phyloP scores from a whole-genome alignment of 768 basidiomycete genomes.

The Macrolepiota fuliginosa region DNA sequence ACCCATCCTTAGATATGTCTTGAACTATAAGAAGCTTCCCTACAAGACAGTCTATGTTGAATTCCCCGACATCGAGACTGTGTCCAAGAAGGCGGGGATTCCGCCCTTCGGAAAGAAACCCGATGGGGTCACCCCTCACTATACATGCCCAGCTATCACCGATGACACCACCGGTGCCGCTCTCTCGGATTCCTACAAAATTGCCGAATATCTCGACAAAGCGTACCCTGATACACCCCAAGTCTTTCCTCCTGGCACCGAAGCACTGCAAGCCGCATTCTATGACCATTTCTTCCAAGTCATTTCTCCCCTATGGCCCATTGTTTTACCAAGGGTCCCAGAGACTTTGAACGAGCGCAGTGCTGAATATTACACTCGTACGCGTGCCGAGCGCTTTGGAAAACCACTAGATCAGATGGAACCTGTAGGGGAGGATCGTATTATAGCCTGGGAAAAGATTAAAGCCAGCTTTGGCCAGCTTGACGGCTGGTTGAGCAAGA shows the following conservation, averaged over 20 bases:
- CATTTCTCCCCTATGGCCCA: background rate
- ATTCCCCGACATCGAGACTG: constrained; percentile 42
- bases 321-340: constrained; percentile 14
- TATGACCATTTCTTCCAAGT: background rate
- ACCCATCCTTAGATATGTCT: constrained; percentile 18
- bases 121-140: constrained; percentile 27
- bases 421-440: background rate
- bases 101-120: constrained; percentile 24
- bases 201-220: constrained; percentile 47
- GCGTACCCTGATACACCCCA: constrained; percentile 38
- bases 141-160: constrained; percentile 46
- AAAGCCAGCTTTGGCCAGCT: constrained; percentile 1
- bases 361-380: constrained; percentile 17
- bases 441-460: background rate
- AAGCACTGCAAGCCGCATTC: constrained; percentile 17
- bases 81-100: constrained; percentile 31
- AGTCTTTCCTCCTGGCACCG: constrained; percentile 26
- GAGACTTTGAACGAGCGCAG: constrained; percentile 13
- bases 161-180: constrained; percentile 37
- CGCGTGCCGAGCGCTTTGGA: constrained; percentile 10
- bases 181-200: constrained; percentile 38
- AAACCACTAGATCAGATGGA: background rate
- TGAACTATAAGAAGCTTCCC: constrained; percentile 1
- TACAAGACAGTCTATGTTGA: constrained; percentile 27
- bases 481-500: constrained; percentile 6